Evolutionary conservation across 169 alveolate genomes (phyloP).

Genomic region (Babesia ovata): DNA sequence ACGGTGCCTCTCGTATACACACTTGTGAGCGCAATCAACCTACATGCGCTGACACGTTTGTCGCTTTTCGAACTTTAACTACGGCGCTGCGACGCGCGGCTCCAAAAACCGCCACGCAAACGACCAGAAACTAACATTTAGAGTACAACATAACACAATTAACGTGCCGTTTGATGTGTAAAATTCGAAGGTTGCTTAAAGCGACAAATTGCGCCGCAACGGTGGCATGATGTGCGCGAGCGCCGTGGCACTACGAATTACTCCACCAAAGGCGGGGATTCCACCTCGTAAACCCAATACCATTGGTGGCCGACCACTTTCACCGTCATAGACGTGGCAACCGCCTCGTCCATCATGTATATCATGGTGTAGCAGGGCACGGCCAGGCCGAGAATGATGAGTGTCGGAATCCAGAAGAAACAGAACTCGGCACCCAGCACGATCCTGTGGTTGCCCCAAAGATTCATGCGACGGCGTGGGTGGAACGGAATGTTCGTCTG

Average conservation of each 20-base stretch:
- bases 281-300: constrained; percentile 90
- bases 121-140: no score
- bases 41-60: no score
- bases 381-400: constrained; percentile 82
- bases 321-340: constrained; percentile 86
- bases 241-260: not conserved
- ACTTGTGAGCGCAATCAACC: no score
- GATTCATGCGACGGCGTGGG: constrained; percentile 74
- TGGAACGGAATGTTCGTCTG: constrained; percentile 78
- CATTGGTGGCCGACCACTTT: constrained; percentile 88
- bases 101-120: no score
- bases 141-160: no score
- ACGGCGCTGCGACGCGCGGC: no score
- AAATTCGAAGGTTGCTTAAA: not conserved
- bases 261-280: constrained; percentile 83
- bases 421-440: constrained; percentile 83
- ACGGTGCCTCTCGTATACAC: no score
- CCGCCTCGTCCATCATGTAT: constrained; percentile 85
- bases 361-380: constrained; percentile 86
- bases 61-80: no score
- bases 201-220: not conserved
- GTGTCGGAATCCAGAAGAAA: constrained; percentile 87
- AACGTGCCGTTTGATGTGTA: not conserved
- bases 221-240: not conserved
- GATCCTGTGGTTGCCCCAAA: constrained; percentile 79